Evolutionary conservation across 768 basidiomycete species (phyloP).

Genomic region (Cantharellus cinnabarinus): DNA sequence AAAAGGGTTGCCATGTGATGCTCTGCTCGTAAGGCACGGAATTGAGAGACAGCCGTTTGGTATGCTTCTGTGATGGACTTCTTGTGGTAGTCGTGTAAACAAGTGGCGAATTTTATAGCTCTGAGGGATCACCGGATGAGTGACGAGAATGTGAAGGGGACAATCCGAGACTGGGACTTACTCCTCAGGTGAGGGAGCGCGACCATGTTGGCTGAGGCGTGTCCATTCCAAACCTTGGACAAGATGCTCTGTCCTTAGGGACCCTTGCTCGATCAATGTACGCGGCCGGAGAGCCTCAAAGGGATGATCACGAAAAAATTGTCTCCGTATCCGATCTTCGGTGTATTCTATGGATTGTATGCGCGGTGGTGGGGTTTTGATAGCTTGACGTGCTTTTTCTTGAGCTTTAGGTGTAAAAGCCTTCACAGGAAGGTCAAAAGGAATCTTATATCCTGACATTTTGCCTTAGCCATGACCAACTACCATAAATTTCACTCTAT

Average conservation of each 20-base stretch:
- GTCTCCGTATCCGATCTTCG: constrained; percentile 69
- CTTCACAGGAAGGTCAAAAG: constrained; percentile 25
- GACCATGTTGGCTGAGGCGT: constrained; percentile 56
- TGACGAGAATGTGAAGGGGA: background rate
- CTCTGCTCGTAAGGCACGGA: constrained; percentile 70
- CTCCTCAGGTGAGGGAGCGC: constrained; percentile 81
- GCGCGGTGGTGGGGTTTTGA: constrained; percentile 12
- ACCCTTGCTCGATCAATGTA: constrained; percentile 48
- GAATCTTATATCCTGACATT: constrained; percentile 18
- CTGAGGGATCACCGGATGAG: constrained; percentile 23
- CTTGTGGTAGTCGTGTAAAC: constrained; percentile 45
- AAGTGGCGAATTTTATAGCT: constrained; percentile 58
- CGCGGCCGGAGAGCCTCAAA: constrained; percentile 80
- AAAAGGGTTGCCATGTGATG: constrained; percentile 56
- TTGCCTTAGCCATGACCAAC: no score
- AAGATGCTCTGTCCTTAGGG: constrained; percentile 35
- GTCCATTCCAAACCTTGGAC: constrained; percentile 50
- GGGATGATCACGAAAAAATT: constrained; percentile 91
- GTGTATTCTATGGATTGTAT: constrained; percentile 51
- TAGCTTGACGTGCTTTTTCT: constrained; percentile 11
- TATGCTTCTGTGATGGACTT: constrained; percentile 64
- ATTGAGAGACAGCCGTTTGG: constrained; percentile 57
- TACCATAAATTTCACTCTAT: no score
- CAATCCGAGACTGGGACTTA: constrained; percentile 22
- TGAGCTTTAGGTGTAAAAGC: constrained; percentile 12